These are phyloP conservation scores for Neonectria neomacrospora DNA, from an alignment of 2,329 filamentous ascomycete genomes.

Conservation along the genomic window DNA sequence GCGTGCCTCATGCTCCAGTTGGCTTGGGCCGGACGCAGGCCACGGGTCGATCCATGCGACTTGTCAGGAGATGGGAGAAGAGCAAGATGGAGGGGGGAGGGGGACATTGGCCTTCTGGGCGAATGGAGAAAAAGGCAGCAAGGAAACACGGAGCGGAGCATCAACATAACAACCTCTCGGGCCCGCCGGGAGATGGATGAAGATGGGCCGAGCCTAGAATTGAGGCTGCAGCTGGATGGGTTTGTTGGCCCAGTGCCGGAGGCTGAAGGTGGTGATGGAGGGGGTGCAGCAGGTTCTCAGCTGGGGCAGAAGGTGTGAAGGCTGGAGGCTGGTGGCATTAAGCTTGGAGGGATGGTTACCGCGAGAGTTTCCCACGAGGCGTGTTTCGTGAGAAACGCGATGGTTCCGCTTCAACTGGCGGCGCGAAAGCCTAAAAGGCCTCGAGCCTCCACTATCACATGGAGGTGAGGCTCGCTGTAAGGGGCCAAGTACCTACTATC, in stretches of 20 bases:
- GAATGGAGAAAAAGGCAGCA: background rate
- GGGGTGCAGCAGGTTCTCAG: background rate
- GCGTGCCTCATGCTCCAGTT: background rate
- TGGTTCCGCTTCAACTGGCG: background rate
- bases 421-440: background rate
- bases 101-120: background rate
- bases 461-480: background rate
- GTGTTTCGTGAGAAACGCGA: background rate
- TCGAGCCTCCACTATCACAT: background rate
- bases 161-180: background rate
- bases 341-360: slow-evolving; percentile 6
- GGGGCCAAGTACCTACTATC: background rate
- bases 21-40: background rate
- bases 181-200: background rate
- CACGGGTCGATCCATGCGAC: background rate
- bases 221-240: background rate
- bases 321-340: background rate
- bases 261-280: background rate
- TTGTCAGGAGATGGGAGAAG: background rate
- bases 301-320: background rate
- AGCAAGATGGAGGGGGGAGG: background rate
- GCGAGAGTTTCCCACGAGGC: background rate
- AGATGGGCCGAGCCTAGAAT: slow-evolving; percentile 1
- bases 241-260: background rate
- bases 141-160: background rate